A percentile compares a stretch with the other conserved stretches of the same genome.
These are phyloP conservation scores for Trichoderma sp. DNA, from an alignment of 2,329 filamentous ascomycete genomes.

Conservation along the genomic window DNA sequence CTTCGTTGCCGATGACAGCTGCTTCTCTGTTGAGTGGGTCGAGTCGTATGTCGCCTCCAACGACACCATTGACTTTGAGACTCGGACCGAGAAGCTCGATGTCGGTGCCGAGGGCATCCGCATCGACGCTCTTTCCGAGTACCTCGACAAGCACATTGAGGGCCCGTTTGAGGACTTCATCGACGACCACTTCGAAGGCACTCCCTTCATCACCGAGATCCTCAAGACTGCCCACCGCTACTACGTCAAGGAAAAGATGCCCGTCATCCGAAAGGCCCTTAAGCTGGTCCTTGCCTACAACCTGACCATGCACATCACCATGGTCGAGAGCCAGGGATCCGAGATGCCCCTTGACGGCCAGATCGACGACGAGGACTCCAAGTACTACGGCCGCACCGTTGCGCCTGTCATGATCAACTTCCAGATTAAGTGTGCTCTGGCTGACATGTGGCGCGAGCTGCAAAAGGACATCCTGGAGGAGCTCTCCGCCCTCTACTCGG, in stretches of 20 bases:
- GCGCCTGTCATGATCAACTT: slow-evolving; percentile 99
- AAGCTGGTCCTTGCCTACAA: slow-evolving; percentile 97
- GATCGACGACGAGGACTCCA: slow-evolving; percentile 83
- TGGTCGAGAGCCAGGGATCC: slow-evolving; percentile 85
- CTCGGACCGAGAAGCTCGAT: slow-evolving; percentile 84
- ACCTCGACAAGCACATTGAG: slow-evolving; percentile 93
- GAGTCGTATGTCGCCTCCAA: slow-evolving; percentile 71
- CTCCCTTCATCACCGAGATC: slow-evolving; percentile 91
- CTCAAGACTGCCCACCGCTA: slow-evolving; percentile 94
- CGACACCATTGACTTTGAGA: slow-evolving; percentile 78
- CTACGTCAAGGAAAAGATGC: slow-evolving; percentile 84
- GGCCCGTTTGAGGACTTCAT: slow-evolving; percentile 90
- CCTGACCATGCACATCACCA: slow-evolving; percentile 88
- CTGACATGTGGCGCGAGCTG: slow-evolving; percentile 96
- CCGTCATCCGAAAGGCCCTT: slow-evolving; percentile 90
- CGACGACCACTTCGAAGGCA: slow-evolving; percentile 94
- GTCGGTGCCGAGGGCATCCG: slow-evolving; percentile 88
- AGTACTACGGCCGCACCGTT: slow-evolving; percentile 85
- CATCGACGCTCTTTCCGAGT: slow-evolving; percentile 78
- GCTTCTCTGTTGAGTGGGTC: slow-evolving; percentile 92
- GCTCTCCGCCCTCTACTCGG: slow-evolving; percentile 90
- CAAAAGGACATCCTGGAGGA: slow-evolving; percentile 96
- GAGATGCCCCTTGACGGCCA: slow-evolving; percentile 77
- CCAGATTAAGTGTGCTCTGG: slow-evolving; percentile 96
- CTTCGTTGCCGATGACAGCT: slow-evolving; percentile 86